Percentiles rank a stretch among this genome's conserved stretches.
Conservation (phyloP, 202 grass and related monocot genomes). For the Panicum virgatum region DNA sequence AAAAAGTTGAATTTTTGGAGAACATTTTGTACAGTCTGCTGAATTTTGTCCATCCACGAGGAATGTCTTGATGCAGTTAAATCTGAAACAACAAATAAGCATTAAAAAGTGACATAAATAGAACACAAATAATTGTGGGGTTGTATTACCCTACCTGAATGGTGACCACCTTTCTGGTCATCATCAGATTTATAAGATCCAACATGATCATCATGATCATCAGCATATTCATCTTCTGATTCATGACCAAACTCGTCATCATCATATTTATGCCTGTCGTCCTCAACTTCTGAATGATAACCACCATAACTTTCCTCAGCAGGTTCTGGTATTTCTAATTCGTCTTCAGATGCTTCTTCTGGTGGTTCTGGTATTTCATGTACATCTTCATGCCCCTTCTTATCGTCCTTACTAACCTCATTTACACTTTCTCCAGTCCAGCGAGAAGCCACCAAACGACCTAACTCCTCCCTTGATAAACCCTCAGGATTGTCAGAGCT, state of each 20-base stretch:
- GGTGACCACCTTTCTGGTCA: slow-evolving; percentile 55
- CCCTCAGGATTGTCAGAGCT: slow-evolving; percentile 54
- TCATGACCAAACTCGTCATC: slow-evolving; percentile 67
- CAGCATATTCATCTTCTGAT: slow-evolving; percentile 65
- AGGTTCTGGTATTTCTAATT: slow-evolving; percentile 53
- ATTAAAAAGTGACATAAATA: slow-evolving; percentile 6
- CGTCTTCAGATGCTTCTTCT: slow-evolving; percentile 58
- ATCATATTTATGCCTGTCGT: slow-evolving; percentile 74
- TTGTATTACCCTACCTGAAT: slow-evolving; percentile 62
- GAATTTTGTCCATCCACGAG: slow-evolving; percentile 88
- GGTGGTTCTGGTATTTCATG: slow-evolving; percentile 49
- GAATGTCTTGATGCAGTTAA: slow-evolving; percentile 47
- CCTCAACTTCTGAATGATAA: slow-evolving; percentile 79
- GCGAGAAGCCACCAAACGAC: slow-evolving; percentile 88
- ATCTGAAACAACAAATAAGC: slow-evolving; percentile 48
- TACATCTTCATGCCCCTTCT: slow-evolving; percentile 47
- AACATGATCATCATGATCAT: slow-evolving; percentile 58
- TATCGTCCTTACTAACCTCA: slow-evolving; percentile 49
- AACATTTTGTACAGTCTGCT: slow-evolving; percentile 81
- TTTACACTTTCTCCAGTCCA: slow-evolving; percentile 84
- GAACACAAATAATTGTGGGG: slow-evolving; percentile 2
- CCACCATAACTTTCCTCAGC: slow-evolving; percentile 61
- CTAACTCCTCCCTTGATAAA: slow-evolving; percentile 91
- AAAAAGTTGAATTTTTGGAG: slow-evolving; percentile 91
- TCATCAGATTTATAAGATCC: slow-evolving; percentile 69